Conservation (phyloP, 768 basidiomycete species). For the Termitomyces sp. region DNA sequence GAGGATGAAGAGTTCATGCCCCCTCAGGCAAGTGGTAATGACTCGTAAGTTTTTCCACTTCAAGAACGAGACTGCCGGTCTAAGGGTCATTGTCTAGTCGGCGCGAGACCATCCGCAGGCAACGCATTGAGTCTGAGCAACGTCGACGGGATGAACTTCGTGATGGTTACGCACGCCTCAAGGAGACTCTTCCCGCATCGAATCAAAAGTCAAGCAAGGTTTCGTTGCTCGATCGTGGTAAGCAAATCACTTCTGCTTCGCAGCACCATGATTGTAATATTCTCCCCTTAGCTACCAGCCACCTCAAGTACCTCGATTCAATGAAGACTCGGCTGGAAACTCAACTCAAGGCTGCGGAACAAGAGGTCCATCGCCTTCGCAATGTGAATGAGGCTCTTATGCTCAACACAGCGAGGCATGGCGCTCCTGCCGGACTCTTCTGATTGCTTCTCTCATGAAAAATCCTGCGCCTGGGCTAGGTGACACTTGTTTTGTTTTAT, state of each 20-base stretch:
- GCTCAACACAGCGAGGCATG: slow-evolving; percentile 78
- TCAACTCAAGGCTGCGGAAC: slow-evolving; percentile 72
- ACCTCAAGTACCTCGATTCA: slow-evolving; percentile 84
- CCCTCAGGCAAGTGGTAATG: slow-evolving; percentile 37
- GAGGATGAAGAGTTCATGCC: slow-evolving; percentile 75
- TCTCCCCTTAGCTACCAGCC: slow-evolving; percentile 57
- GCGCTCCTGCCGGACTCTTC: slow-evolving; percentile 29
- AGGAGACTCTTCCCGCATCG: slow-evolving; percentile 82
- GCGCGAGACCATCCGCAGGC: slow-evolving; percentile 86
- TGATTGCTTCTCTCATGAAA: slow-evolving; percentile 17
- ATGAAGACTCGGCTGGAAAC: slow-evolving; percentile 71
- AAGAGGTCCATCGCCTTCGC: slow-evolving; percentile 76
- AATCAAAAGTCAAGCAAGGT: slow-evolving; percentile 95
- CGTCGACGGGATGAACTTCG: slow-evolving; percentile 88
- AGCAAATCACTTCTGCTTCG: slow-evolving; percentile 18
- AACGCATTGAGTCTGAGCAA: slow-evolving; percentile 93
- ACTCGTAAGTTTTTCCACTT: slow-evolving; percentile 36
- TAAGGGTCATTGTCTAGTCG: slow-evolving; percentile 36
- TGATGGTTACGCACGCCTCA: slow-evolving; percentile 86
- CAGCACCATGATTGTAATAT: slow-evolving; percentile 8
- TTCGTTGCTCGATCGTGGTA: slow-evolving; percentile 80
- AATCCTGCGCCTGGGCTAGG: slow-evolving; percentile 53
- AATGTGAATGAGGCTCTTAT: slow-evolving; percentile 87
- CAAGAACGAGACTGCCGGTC: not conserved
- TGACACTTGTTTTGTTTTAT: slow-evolving; percentile 49